Percentiles rank a stretch among this genome's conserved stretches.
Conservation (phyloP, 2,329 filamentous ascomycete genomes). For the Fusarium xyrophilum region DNA sequence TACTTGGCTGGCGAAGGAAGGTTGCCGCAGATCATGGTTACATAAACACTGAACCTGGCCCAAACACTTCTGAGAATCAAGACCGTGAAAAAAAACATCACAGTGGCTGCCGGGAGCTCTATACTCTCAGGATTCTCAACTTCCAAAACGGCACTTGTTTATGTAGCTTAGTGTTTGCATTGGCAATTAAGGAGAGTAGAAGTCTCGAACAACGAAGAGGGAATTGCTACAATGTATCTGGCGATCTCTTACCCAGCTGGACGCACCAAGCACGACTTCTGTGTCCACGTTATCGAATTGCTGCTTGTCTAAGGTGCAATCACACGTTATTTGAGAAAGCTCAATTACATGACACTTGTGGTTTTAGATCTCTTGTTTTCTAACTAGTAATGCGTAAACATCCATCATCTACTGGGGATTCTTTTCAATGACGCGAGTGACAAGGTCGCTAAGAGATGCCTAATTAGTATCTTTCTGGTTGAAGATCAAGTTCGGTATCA, state of each 20-base stretch:
- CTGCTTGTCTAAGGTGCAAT: no score
- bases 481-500: fast-evolving
- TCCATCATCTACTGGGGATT: not conserved
- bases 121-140: no score
- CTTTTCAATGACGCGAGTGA: not conserved
- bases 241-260: no score
- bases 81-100: not conserved
- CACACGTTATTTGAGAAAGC: no score
- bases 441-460: not conserved
- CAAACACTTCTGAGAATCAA: not conserved
- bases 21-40: fast-evolving
- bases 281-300: no score
- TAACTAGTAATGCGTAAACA: not conserved
- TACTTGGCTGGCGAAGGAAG: fast-evolving
- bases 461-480: not conserved
- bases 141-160: no score
- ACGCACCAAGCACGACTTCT: no score
- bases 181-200: no score
- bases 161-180: no score
- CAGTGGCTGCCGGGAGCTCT: fast-evolving
- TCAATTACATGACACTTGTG: no score
- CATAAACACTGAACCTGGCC: fast-evolving
- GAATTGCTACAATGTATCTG: no score
- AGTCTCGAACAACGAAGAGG: not conserved
- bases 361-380: not conserved